These are phyloP conservation scores for Mycena rebaudengoi DNA, from an alignment of 768 basidiomycete genomes.

Conservation along the genomic window DNA sequence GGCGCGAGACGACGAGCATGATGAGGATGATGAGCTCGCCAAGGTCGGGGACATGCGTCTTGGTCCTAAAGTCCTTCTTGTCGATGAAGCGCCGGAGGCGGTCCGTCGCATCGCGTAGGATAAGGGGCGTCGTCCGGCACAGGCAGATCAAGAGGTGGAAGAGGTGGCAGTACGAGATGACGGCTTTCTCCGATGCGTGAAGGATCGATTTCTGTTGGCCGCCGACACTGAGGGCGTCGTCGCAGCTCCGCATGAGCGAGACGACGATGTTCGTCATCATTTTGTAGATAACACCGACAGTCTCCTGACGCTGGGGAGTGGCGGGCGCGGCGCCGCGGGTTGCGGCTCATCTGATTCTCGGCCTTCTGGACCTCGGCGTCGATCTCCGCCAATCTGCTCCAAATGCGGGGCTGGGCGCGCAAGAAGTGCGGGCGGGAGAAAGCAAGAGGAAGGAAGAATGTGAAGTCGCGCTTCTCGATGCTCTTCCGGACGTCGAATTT, in stretches of 20 bases:
- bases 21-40: conserved; percentile 53
- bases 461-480: conserved; percentile 49
- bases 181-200: conserved; percentile 53
- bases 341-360: conserved; percentile 30
- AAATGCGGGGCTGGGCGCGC: conserved; percentile 41
- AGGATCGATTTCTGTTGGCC: conserved; percentile 32
- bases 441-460: conserved; percentile 54
- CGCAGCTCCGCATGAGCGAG: conserved; percentile 53
- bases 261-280: conserved; percentile 60
- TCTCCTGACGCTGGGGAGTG: conserved; percentile 34
- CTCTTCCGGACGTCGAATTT: conserved; percentile 45
- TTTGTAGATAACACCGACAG: conserved; percentile 46
- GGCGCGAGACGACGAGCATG: conserved; percentile 47
- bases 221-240: conserved; percentile 38
- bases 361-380: conserved; percentile 40
- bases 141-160: conserved; percentile 53
- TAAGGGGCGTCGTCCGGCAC: conserved; percentile 35
- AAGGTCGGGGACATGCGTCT: conserved; percentile 47
- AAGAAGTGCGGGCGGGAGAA: conserved; percentile 50
- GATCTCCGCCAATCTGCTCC: conserved; percentile 43
- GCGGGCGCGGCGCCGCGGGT: conserved; percentile 21
- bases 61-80: conserved; percentile 36
- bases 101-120: conserved; percentile 44
- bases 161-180: conserved; percentile 55
- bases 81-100: conserved; percentile 42